These are phyloP conservation scores for Tuctoria greenei DNA, from an alignment of 176 grass and related monocot species.

Conservation along the genomic window DNA sequence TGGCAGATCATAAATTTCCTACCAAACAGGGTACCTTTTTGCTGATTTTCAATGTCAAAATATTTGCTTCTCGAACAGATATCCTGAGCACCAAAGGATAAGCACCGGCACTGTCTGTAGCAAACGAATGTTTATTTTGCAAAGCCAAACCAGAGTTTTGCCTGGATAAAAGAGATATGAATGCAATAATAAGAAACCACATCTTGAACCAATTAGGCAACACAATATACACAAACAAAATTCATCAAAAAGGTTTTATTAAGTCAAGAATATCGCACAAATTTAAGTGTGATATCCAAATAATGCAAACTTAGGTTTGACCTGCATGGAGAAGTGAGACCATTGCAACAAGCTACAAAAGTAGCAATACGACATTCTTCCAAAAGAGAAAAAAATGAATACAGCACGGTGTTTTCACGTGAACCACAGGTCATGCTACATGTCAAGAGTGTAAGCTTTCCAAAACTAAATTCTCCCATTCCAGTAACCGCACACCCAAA, in stretches of 20 bases:
- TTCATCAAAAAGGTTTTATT: neutral
- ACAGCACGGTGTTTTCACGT: neutral
- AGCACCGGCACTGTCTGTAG: constrained; percentile 55
- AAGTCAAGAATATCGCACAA: neutral
- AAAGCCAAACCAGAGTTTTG: constrained; percentile 53
- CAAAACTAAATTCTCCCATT: neutral
- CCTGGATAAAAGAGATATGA: constrained; percentile 38
- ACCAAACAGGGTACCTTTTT: constrained; percentile 61
- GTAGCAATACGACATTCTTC: neutral
- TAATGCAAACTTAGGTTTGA: neutral
- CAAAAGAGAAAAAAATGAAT: neutral
- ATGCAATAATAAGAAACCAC: constrained; percentile 12
- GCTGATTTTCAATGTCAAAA: constrained; percentile 82
- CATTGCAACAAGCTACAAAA: neutral
- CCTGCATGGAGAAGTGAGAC: neutral
- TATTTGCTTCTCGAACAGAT: constrained; percentile 77
- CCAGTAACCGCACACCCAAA: neutral
- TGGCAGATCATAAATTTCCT: constrained; percentile 10
- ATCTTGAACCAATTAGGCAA: neutral
- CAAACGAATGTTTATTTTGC: constrained; percentile 53
- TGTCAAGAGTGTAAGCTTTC: neutral
- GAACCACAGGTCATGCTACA: neutral
- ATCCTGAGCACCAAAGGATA: constrained; percentile 90
- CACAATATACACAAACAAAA: constrained; percentile 8
- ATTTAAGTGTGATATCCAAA: neutral